Conservation (phyloP, 2,329 filamentous ascomycete species). For the Diaporthe nobilis region DNA sequence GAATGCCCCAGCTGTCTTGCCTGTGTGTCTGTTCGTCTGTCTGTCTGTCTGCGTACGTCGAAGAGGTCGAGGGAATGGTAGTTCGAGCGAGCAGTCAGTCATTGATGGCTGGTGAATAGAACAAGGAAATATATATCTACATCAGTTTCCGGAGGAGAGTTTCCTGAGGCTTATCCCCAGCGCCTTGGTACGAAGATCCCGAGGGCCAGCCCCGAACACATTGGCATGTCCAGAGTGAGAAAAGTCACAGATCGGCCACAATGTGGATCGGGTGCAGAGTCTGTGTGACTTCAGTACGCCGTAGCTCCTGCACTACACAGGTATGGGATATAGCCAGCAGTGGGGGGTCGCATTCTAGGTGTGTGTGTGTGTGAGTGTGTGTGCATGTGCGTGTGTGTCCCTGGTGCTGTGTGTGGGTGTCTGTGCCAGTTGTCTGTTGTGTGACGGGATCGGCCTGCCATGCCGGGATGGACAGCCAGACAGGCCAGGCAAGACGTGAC, state of each 20-base stretch:
- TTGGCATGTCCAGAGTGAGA: not conserved
- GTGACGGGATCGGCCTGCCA: not conserved
- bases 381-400: not conserved
- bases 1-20: constrained; percentile 11
- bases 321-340: not conserved
- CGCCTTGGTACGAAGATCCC: not conserved
- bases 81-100: not conserved
- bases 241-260: not conserved
- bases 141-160: not conserved
- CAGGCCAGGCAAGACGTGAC: not conserved
- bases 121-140: not conserved
- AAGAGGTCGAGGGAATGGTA: not conserved
- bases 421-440: constrained; percentile 10
- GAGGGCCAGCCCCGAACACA: not conserved
- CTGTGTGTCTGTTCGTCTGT: not conserved
- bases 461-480: not conserved
- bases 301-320: not conserved
- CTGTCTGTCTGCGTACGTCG: not conserved
- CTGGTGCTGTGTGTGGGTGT: not conserved
- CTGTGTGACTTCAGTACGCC: not conserved
- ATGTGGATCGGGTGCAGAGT: not conserved
- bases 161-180: not conserved
- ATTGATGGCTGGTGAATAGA: not conserved
- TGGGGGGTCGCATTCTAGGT: not conserved
- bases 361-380: not conserved